Base-by-base conservation (phyloP, 148 eudicot species). In the Rhododendron simsii region DNA sequence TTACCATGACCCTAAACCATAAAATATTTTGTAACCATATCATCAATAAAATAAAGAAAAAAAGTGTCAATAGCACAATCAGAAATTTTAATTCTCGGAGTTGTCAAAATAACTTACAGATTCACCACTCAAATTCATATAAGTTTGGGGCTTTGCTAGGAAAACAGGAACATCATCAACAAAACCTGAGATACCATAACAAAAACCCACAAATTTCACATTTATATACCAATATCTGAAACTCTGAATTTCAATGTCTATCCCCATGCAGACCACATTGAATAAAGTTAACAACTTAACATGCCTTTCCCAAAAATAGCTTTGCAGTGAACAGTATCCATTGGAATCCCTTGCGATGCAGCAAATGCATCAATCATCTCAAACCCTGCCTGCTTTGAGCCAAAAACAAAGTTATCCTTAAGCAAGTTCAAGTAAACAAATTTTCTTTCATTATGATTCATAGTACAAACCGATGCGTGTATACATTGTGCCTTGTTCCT, bases 111-210 rank as follows among this genome's bases (percentile, higher is more conserved):
- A 73, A 91, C 96, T 91, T 83, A 95, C 98, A 86, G 96, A 95
- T 93, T 95, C 95, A 77, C 99, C 98, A 18, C 96, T 93, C 81
- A 95, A 89, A 86, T 97, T 95, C 95, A 93, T 95, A 86, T 93
- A 95, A 81, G 98, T 95, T 87, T 95, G 96, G 65, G 98, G 98
- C 89, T 95, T 95, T 44, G 98, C 99, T 53, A 98, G 89, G 85
- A 98, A 91, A 81, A 98, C 90, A 0, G 98, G 98, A 88, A 88
- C 90, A 75, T 91, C 91, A 71, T 91, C 93, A 23, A 91, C 86
- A 81, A 92, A 87, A 74, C 98, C 99, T 95, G 92, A 71, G 73
- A 85, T 61, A 80, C 10, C 78, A 87, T 44, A 67, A 51, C 37
- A 78, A 75, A 81, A 33, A 0, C 10, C 21, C 20, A 61, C 1